Conservation (phyloP, 2,329 filamentous ascomycete genomes). For the Hawksworthiomyces lignivorus region DNA sequence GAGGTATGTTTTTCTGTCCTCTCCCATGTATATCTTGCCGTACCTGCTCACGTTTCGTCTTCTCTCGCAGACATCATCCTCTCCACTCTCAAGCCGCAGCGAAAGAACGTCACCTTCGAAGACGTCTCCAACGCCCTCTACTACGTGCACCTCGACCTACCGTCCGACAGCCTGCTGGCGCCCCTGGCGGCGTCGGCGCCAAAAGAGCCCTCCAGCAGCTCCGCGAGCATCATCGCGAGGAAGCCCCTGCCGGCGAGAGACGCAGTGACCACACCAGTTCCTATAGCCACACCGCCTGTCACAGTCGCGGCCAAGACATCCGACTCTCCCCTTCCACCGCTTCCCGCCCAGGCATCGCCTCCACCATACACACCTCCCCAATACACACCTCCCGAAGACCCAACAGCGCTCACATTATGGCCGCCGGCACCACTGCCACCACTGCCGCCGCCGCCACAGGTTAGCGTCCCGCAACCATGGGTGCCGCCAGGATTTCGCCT, state of each 20-base stretch:
- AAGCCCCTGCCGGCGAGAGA: conserved; percentile 40
- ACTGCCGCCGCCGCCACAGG: not conserved
- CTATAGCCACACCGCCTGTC: no score
- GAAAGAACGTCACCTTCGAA: conserved; percentile 80
- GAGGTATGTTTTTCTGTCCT: conserved; percentile 54
- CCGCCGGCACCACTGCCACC: not conserved
- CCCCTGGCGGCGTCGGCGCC: conserved; percentile 33
- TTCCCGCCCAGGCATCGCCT: not conserved
- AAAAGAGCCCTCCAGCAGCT: conserved; percentile 28
- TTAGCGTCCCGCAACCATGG: conserved; percentile 3
- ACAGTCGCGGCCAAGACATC: no score
- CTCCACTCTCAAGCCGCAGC: conserved; percentile 79
- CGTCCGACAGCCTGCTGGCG: conserved; percentile 42
- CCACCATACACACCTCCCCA: not conserved
- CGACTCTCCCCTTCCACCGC: not conserved
- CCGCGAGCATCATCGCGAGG: conserved; percentile 34
- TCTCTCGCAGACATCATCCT: conserved; percentile 70
- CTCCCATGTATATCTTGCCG: no score
- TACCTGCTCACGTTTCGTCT: conserved; percentile 6
- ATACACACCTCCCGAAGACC: not conserved
- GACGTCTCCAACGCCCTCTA: conserved; percentile 86
- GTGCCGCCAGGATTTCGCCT: conserved; percentile 12
- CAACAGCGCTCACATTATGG: no score
- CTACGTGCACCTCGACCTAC: conserved; percentile 73
- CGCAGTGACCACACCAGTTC: no score